Evolutionary conservation across 1,284 basidiomycete species (phyloP).

Genomic region (Irpex lacteus): DNA sequence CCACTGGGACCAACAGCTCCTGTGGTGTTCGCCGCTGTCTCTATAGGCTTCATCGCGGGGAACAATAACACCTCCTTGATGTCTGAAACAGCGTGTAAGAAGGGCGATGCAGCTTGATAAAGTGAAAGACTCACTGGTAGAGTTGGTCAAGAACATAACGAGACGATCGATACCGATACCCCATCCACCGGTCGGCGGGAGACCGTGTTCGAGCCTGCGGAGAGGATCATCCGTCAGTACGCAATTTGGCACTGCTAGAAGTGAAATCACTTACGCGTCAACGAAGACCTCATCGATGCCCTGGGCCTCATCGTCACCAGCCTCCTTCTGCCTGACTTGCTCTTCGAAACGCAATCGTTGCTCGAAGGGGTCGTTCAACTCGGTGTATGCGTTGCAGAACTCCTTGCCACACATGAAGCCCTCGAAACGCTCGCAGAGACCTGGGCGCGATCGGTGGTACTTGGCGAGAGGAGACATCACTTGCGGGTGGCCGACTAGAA

Average conservation of each 20-base stretch:
- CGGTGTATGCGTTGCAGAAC: constrained; percentile 97
- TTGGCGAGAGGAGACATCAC: constrained; percentile 99
- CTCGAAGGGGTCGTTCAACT: constrained; percentile 98
- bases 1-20: constrained; percentile 29
- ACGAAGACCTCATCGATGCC: constrained; percentile 95
- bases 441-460: constrained; percentile 90
- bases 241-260: not conserved
- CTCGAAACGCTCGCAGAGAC: constrained; percentile 98
- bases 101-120: constrained; percentile 14
- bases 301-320: constrained; percentile 97
- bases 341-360: constrained; percentile 97
- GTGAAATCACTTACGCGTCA: constrained; percentile 65
- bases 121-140: constrained; percentile 61
- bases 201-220: constrained; percentile 88
- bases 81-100: constrained; percentile 39
- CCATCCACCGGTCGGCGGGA: constrained; percentile 97
- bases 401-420: constrained; percentile 98
- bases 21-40: constrained; percentile 35
- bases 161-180: constrained; percentile 92
- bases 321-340: constrained; percentile 91
- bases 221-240: constrained; percentile 8
- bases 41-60: constrained; percentile 88
- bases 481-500: constrained; percentile 91
- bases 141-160: constrained; percentile 96
- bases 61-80: constrained; percentile 90